Base-by-base conservation (phyloP, 129 eudicot species). In the Rutidosis leptorrhynchoides region DNA sequence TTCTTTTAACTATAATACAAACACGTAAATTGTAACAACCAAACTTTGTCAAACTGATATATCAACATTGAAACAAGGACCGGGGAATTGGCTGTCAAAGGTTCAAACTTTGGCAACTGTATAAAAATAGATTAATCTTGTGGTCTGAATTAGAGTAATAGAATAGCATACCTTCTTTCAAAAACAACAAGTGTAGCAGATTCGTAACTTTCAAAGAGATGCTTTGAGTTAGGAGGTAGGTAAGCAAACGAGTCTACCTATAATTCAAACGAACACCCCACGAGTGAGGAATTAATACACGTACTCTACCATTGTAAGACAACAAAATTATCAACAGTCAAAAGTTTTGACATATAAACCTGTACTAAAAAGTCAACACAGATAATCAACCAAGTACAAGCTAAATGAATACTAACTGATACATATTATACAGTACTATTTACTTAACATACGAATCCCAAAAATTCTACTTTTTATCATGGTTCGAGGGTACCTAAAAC, bases 161-260 rank as follows among this genome's bases (percentile, higher is more conserved):
- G 52, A 59, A 28, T 58, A 37, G 61, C 64, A 68, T 57, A 94
- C 95, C 95, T 89, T 80, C 90, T 83, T 75, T 94, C 99, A 77
- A 94, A 79, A 25, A 94, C 80, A 60, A 94, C 82, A 62, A 89
- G 82, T 15, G 97, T 86, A 65, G 97, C 85, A 58, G 97, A 63
- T 64, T 79, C 86, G 59, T 70, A 79, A 42, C 93, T 80, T 55
- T 74, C 60, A 22, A 94, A 58, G 9, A 79, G 51, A 75, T 94
- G 95, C 49, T 83, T 64, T 15, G 72, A 74, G 57, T 89, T 89
- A 16, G 97, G 99, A 57, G 97, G 99, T 53, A 94, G 62, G 74
- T 86, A 89, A 46, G 95, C 93, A 81, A 74, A 94, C 16, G 97
- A 86, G 76, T 94, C 99, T 72, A 89, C 99, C 99, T 94, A 72